phyloP scores from a whole-genome alignment of 495 filamentous ascomycete species.

The Neurospora sp. region DNA sequence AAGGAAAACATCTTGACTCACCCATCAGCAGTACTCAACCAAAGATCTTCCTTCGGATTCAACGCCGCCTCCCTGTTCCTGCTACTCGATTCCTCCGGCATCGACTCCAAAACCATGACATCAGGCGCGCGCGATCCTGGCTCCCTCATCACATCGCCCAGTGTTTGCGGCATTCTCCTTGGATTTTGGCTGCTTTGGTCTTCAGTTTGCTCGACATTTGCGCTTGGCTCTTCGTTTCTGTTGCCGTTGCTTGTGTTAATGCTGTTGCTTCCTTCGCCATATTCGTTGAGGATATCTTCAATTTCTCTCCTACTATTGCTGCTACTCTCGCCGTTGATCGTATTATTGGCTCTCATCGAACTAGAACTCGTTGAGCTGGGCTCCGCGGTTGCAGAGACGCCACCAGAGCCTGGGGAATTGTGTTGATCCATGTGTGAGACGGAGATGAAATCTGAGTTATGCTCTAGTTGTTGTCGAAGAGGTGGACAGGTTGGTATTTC shows the following conservation, averaged over 20 bases:
- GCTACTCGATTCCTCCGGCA: slow-evolving; percentile 10
- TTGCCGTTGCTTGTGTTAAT: slow-evolving; percentile 1
- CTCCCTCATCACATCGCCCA: slow-evolving; percentile 32
- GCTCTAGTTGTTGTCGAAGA: not conserved
- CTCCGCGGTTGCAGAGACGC: not conserved
- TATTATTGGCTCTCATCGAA: not conserved
- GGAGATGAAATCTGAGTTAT: not conserved
- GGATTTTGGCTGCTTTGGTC: not conserved
- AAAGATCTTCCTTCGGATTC: slow-evolving; percentile 36
- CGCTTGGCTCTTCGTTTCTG: not conserved
- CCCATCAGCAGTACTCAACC: slow-evolving; percentile 36
- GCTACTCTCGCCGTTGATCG: not conserved
- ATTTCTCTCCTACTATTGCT: not conserved
- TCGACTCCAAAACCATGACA: slow-evolving; percentile 27
- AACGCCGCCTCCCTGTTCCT: slow-evolving; percentile 10
- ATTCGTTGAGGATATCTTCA: not conserved
- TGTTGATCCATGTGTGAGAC: not conserved
- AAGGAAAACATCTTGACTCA: slow-evolving; percentile 16
- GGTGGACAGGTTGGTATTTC: not conserved
- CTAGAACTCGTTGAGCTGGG: not conserved
- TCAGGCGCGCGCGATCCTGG: slow-evolving; percentile 26
- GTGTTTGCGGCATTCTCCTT: slow-evolving; percentile 14
- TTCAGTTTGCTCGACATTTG: not conserved
- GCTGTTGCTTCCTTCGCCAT: not conserved
- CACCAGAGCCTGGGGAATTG: not conserved